Evolutionary conservation across 257 asterid species (phyloP).

Genomic region (Gentiana straminea): DNA sequence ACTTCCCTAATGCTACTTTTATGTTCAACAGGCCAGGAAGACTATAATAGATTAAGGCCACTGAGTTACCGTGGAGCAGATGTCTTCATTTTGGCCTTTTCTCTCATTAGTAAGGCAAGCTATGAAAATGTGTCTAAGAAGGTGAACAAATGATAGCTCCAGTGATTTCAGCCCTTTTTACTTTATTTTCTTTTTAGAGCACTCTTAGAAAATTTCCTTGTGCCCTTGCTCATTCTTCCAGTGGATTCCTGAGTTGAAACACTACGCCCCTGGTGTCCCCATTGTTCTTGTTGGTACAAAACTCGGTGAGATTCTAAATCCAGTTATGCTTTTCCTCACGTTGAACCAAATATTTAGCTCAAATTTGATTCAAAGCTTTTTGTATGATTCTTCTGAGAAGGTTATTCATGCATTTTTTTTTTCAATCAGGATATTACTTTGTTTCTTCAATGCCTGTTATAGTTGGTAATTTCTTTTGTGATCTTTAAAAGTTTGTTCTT

Average conservation of each 20-base stretch:
- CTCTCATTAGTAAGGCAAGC: conserved; percentile 53
- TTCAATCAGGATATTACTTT: too few species aligned
- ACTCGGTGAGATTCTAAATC: conserved; percentile 27
- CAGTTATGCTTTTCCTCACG: background rate
- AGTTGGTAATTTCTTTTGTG: too few species aligned
- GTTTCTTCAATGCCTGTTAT: too few species aligned
- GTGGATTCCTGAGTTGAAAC: conserved; percentile 61
- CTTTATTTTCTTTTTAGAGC: background rate
- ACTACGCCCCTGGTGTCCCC: conserved; percentile 53
- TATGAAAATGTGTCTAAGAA: conserved; percentile 49
- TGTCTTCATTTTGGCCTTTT: conserved; percentile 49
- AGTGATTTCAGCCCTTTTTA: background rate
- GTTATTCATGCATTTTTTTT: too few species aligned
- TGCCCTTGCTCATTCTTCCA: conserved; percentile 14
- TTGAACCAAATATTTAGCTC: background rate
- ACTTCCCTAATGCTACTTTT: background rate
- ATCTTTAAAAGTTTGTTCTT: too few species aligned
- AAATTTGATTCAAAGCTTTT: too few species aligned
- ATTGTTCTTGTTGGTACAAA: conserved; percentile 49
- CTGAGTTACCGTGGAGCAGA: conserved; percentile 53
- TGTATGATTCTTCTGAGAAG: too few species aligned
- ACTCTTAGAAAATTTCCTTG: conserved; percentile 1
- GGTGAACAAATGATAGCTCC: conserved; percentile 15
- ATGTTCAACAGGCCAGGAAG: conserved; percentile 38
- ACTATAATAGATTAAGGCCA: conserved; percentile 46